Conservation (phyloP, 495 filamentous ascomycete species). For the Penicillium waksmanii region DNA sequence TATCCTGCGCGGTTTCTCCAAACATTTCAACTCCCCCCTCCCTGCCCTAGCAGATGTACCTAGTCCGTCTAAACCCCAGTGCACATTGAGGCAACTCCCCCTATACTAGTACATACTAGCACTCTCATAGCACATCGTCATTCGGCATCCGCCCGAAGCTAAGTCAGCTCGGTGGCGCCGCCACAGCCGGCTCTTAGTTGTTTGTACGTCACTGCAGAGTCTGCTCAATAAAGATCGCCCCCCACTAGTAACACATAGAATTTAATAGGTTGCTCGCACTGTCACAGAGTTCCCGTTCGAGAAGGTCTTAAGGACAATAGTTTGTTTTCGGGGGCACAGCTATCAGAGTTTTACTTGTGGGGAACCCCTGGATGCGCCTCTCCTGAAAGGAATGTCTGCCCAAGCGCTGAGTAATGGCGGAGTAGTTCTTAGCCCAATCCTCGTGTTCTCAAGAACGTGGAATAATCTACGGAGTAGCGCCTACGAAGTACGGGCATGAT, state of each 20-base stretch:
- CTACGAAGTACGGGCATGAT: background rate
- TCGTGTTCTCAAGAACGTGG: background rate
- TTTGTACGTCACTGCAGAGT: conserved; percentile 26
- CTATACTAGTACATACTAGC: background rate
- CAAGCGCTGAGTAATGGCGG: conserved; percentile 12
- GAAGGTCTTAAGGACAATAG: conserved; percentile 5
- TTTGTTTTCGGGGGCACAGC: background rate
- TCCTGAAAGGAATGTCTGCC: conserved; percentile 2
- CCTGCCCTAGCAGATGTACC: background rate
- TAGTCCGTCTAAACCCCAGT: background rate
- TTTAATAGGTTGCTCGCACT: background rate
- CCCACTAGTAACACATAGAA: background rate
- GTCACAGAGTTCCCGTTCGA: conserved; percentile 6
- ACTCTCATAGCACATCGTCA: background rate
- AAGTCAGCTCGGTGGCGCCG: conserved; percentile 24
- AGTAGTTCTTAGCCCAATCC: conserved; percentile 14
- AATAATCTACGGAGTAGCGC: background rate
- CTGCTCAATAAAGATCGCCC: conserved; percentile 13
- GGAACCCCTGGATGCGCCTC: conserved; percentile 1
- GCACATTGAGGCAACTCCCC: background rate
- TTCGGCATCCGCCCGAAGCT: conserved; percentile 6
- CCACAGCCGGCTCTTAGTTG: conserved; percentile 20
- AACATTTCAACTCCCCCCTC: background rate
- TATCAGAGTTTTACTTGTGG: background rate
- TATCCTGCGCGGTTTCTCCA: background rate